Evolutionary conservation across 2,329 filamentous ascomycete species (phyloP), one percentile per base, ranked within the genome.

Genomic region (Diaporthe citrichinensis): DNA sequence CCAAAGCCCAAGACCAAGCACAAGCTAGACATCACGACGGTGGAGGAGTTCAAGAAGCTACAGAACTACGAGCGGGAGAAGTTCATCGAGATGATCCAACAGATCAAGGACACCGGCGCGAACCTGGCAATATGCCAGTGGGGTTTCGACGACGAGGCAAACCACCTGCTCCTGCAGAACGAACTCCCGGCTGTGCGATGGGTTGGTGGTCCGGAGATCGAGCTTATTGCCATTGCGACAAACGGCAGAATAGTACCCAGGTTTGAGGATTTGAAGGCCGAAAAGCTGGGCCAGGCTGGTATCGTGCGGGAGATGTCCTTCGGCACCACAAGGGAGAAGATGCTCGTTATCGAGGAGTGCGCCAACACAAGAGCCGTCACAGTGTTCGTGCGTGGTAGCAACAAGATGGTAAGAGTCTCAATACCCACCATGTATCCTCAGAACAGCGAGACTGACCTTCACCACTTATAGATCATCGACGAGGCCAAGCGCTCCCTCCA

Each of bases 1-100:
- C 97, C 97, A 69, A 99, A 99, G 90, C 97, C 97, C 80, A 99
- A 99, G 92, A 99, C 97, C 65, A 99, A 99, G 91, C 97, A 99
- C 87, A 98, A 98, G 89, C 91, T 99, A 77, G 97, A 99, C 83
- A 99, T 99, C 83, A 97, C 95, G 74, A 94, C 93, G 57, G 96
- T 99, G 10, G 96, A 98, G 80, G 97, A 99, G 87, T 99, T 98
- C 90, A 98, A 98, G 90, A 97, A 97, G 87, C 88, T 99, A 79
- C 97, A 99, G 84, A 94, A 90, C 80, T 99, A 99, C 87, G 97
- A 99, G 87, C 93, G 93, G 81, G 94, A 95, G 83, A 99, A 98
- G 87, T 99, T 99, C 83, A 91, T 95, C 76, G 96, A 98, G 88
- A 99, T 99, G 97, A 98, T 99, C 81, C 90, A 97, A 83, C 94